Percentiles rank a stretch among this genome's conserved stretches.
Evolutionary conservation across 306 rosid genomes (phyloP).

Genomic region (Ormosia emarginata): DNA sequence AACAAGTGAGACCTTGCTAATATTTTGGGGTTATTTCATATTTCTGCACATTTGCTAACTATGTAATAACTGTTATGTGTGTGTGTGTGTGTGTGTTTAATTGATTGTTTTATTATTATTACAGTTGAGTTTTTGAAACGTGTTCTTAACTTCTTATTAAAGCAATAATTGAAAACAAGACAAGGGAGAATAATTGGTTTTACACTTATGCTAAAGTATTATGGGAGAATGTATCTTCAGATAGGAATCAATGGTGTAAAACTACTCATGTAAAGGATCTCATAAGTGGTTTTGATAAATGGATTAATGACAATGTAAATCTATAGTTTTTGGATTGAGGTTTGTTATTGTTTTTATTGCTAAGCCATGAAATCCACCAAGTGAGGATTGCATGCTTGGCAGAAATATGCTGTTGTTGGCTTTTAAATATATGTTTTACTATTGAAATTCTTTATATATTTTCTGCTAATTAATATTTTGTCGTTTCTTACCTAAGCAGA

Average conservation of each 20-base stretch:
- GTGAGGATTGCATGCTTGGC: not conserved
- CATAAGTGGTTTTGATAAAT: conserved; percentile 1
- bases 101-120: not conserved
- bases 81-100: not conserved
- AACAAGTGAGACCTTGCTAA: conserved; percentile 54
- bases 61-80: not conserved
- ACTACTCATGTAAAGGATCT: conserved; percentile 6
- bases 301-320: conserved; percentile 4
- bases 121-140: not conserved
- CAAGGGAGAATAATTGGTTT: not conserved
- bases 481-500: conserved; percentile 43
- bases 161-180: not conserved
- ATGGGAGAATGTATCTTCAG: not conserved
- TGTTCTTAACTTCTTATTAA: not conserved
- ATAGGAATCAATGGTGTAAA: conserved; percentile 6
- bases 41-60: conserved; percentile 4
- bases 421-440: not conserved
- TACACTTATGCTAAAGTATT: not conserved
- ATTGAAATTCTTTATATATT: not conserved
- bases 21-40: conserved; percentile 6
- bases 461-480: conserved; percentile 21
- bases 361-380: not conserved
- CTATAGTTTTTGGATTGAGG: not conserved
- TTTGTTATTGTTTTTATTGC: not conserved
- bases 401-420: not conserved